Base-by-base conservation (phyloP, 2,329 filamentous ascomycete genomes). In the Pseudocercospora pini-densiflorae region DNA sequence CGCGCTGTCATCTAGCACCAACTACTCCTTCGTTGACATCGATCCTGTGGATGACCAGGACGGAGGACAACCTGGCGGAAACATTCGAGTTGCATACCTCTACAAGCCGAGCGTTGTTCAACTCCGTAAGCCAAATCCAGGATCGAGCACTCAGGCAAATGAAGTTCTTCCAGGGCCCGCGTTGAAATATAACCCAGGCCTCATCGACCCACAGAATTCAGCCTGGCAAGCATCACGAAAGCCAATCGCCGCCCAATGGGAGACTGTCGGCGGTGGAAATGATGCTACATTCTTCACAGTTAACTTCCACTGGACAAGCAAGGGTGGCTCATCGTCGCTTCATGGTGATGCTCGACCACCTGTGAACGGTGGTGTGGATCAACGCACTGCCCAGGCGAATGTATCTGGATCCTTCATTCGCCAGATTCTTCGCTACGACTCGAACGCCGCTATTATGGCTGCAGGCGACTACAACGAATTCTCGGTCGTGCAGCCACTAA, bases 381-480 rank as follows among this genome's bases (percentile, higher is more conserved):
- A 85, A 70, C 82, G 90, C 23, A 78, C 79, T 1, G 74, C 78
- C 29, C 90, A 92, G 76, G 85, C 86, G 2, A 81, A 85, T 47
- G 77, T 88, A 33, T 88, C 89, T 4, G 89, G 84, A 3, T 71
- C 79, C 14, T 91, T 90, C 72, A 82, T 89, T 61, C 77, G 81
- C 1, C 64, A 85, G 64, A 88, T 92, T 70, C 83, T 91, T 21
- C 76, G 80, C 7, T 73, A 83, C 47, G 86, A 91, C 77, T 75
- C 80, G 10, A 78, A 83, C 16, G 89, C 90, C 0, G 81, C 81
- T 24, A 76, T 92, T 70, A 83, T 92, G 66, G 79, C 83, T 2
- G 85, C 87, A 0, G 90, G 90, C 27, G 90, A 92, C 78, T 92
- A 89, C 76, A 92, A 92, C 81, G 90, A 92, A 76, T 92, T 90